Percentiles rank a stretch among this genome's conserved stretches.
phyloP scores from a whole-genome alignment of 2,329 filamentous ascomycete genomes.

The Pseudogymnoascus sp. region DNA sequence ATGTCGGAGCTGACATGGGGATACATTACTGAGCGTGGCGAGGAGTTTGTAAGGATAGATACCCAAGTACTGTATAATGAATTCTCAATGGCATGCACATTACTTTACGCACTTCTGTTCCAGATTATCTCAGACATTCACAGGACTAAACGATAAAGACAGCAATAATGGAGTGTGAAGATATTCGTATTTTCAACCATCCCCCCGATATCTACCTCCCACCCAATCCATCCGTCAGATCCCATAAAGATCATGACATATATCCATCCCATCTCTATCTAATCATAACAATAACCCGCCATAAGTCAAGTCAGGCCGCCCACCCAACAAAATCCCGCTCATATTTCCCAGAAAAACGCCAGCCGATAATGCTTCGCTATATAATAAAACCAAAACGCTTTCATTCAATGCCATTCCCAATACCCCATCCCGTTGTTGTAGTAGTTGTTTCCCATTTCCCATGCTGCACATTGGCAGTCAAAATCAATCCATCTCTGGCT shows the following conservation, averaged over 20 bases:
- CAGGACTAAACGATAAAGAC: not conserved
- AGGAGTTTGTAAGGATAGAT: conserved; percentile 9
- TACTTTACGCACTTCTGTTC: not conserved
- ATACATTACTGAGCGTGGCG: not conserved
- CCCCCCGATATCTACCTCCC: not conserved
- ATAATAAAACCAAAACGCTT: conserved; percentile 4
- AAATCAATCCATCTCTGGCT: not conserved
- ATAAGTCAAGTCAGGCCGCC: not conserved
- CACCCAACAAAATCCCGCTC: not conserved
- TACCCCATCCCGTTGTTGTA: not conserved
- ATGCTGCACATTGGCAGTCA: not conserved
- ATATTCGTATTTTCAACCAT: not conserved
- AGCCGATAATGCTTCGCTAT: conserved; percentile 8
- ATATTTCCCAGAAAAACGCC: not conserved
- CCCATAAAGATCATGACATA: not conserved
- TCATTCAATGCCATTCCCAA: not conserved
- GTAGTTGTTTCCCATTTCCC: not conserved
- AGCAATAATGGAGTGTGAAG: not conserved
- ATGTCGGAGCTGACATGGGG: not conserved
- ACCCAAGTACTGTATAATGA: conserved; percentile 8
- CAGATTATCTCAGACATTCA: not conserved
- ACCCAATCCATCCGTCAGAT: not conserved
- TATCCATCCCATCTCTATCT: not conserved
- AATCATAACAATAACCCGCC: not conserved
- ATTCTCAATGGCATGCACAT: not conserved